A percentile compares a stretch with the other conserved stretches of the same genome.
These are phyloP conservation scores for Pseudonitzschia delicatissima DNA, from an alignment of 108 stramenopile genomes.

Conservation along the genomic window DNA sequence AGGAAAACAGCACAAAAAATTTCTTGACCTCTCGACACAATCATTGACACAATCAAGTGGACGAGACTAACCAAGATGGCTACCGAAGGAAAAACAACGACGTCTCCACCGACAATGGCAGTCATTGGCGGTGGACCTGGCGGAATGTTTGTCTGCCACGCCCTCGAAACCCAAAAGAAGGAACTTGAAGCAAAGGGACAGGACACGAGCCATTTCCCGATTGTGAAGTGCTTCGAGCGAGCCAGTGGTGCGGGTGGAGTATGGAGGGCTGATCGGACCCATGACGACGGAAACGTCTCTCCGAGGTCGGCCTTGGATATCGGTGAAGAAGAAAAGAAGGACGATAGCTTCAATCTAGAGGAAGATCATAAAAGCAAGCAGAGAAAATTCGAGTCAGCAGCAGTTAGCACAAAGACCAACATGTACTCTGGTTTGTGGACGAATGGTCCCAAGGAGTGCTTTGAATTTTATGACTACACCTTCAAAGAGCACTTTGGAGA, in stretches of 20 bases:
- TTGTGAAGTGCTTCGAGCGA: conserved; percentile 37
- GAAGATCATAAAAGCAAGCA: not conserved
- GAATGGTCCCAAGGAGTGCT: conserved; percentile 43
- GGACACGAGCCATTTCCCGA: not conserved
- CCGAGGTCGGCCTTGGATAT: not conserved
- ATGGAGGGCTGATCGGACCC: conserved; percentile 27
- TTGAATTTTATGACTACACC: conserved; percentile 65
- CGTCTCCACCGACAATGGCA: conserved; percentile 9
- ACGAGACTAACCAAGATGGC: no score
- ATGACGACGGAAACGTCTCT: not conserved
- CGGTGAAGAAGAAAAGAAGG: conserved; percentile 1
- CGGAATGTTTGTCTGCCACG: conserved; percentile 60
- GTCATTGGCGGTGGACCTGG: conserved; percentile 59
- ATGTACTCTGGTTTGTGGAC: conserved; percentile 60
- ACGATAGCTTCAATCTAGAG: no score
- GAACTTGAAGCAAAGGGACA: conserved; percentile 2
- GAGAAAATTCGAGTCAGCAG: no score
- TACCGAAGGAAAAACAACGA: not conserved
- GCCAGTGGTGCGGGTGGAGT: conserved; percentile 37
- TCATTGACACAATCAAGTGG: no score
- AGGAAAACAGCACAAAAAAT: no score
- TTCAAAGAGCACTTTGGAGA: conserved; percentile 58
- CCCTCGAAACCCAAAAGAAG: conserved; percentile 29
- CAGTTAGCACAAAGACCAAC: conserved; percentile 13
- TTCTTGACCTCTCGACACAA: no score